Evolutionary conservation across 345 rosid species (phyloP).

Genomic region (Physaria fendleri): DNA sequence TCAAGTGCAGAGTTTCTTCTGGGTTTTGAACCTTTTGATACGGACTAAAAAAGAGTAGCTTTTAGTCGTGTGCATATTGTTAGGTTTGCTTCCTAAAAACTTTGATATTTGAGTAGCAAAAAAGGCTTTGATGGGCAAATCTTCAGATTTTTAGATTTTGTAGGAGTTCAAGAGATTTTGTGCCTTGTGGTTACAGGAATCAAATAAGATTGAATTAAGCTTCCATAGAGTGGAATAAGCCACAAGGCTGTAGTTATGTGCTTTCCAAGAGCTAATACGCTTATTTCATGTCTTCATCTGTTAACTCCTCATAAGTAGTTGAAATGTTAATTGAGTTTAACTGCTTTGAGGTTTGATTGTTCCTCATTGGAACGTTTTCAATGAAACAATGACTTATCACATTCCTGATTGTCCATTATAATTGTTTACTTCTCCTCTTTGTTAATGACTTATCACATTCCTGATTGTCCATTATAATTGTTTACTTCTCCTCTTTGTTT

Average conservation of each 20-base stretch:
- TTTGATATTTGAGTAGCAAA: background rate
- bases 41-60: background rate
- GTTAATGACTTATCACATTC: too few relatives aligned
- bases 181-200: background rate
- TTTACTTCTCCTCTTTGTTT: conserved; percentile 7
- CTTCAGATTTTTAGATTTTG: background rate
- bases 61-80: background rate
- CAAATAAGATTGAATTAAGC: background rate
- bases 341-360: background rate
- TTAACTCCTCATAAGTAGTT: background rate
- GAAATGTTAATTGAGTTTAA: background rate
- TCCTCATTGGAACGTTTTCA: background rate
- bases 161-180: background rate
- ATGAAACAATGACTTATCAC: too few relatives aligned
- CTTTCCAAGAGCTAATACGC: too few relatives aligned
- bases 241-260: too few relatives aligned
- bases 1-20: background rate
- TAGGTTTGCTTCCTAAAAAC: background rate
- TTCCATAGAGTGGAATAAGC: background rate
- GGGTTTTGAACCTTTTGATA: background rate
- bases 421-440: background rate
- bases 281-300: too few relatives aligned
- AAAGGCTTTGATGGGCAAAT: background rate
- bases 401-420: too few relatives aligned
- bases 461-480: too few relatives aligned